Evolutionary conservation across 441 rosid species (phyloP), one percentile per base, ranked within the genome.

Genomic region (Populus hybrid): DNA sequence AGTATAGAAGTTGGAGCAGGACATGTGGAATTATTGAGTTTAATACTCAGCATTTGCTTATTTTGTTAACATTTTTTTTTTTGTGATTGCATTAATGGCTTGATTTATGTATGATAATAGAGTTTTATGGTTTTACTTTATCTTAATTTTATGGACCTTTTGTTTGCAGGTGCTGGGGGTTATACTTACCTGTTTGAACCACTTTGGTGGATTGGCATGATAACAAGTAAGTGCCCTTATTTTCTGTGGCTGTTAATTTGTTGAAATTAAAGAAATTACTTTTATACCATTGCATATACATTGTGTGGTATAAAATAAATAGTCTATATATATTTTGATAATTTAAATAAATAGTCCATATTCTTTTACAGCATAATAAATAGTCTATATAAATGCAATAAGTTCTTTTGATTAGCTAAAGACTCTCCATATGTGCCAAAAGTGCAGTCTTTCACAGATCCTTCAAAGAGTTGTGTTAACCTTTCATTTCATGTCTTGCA

Each of bases 121-220:
- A 35, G 31, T 23, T 50, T 26, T 31, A 20, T 10, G 21, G 21
- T 66, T 50, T 1, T 66, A 66, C 42, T 9, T 12, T 64, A 9
- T 31, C 66, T 45, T 35, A 31, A 83, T 28, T 72, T 45, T 45
- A 23, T 23, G 38, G 73, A 73, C 28, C 23, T 45, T 29, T 53
- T 50, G 12, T 50, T 50, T 9, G 75, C 86, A 92, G 98, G 96
- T 68, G 87, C 84, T 72, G 90, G 90, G 40, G 90, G 90, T 64
- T 87, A 83, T 82, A 82, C 85, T 70, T 87, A 87, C 80, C 78
- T 87, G 64, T 83, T 74, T 45, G 88, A 87, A 73, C 87, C 90
- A 33, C 84, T 87, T 33, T 87, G 90, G 90, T 87, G 90, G 90
- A 78, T 83, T 73, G 87, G 90, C 82, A 87, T 87, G 90, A 85